Percentiles rank a stretch among this genome's conserved stretches.
These are phyloP conservation scores for Mycena vitilis DNA, from an alignment of 768 basidiomycete species.

Conservation along the genomic window DNA sequence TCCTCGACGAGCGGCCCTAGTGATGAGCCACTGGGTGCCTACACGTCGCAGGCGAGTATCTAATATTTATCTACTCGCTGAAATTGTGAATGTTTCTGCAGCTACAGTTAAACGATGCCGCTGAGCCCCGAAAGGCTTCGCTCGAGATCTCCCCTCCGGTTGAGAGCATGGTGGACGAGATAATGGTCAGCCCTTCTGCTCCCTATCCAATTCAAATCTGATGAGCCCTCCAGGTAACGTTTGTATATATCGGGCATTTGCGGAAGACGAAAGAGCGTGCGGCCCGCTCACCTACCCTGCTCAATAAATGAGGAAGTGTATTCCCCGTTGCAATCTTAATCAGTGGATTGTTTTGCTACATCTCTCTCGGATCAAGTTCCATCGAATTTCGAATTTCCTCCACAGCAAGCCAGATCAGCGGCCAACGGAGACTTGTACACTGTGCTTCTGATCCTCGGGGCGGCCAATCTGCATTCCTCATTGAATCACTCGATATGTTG, in stretches of 20 bases:
- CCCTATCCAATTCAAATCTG: too few species aligned
- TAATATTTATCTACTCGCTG: not conserved
- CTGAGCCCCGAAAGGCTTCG: conserved; percentile 32
- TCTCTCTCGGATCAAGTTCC: too few species aligned
- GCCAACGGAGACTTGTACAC: too few species aligned
- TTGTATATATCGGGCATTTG: conserved; percentile 45
- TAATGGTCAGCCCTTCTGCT: conserved; percentile 28
- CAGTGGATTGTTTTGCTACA: not conserved
- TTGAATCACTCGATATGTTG: too few species aligned
- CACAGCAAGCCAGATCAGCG: too few species aligned
- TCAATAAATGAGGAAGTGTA: conserved; percentile 10
- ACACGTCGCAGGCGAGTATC: conserved; percentile 35
- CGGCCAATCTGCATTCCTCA: too few species aligned
- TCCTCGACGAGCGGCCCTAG: not conserved
- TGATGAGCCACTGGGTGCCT: conserved; percentile 29
- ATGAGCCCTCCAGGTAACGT: conserved; percentile 37
- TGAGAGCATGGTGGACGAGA: conserved; percentile 44
- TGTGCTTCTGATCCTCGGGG: too few species aligned
- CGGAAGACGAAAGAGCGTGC: conserved; percentile 39
- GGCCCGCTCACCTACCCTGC: conserved; percentile 12
- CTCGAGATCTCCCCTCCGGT: conserved; percentile 44
- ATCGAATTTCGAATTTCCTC: too few species aligned
- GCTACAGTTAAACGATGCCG: conserved; percentile 37
- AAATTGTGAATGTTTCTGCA: conserved; percentile 15
- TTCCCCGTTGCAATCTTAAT: not conserved